These are phyloP conservation scores for Pistacia atlantica DNA, from an alignment of 345 rosid species.

Conservation along the genomic window DNA sequence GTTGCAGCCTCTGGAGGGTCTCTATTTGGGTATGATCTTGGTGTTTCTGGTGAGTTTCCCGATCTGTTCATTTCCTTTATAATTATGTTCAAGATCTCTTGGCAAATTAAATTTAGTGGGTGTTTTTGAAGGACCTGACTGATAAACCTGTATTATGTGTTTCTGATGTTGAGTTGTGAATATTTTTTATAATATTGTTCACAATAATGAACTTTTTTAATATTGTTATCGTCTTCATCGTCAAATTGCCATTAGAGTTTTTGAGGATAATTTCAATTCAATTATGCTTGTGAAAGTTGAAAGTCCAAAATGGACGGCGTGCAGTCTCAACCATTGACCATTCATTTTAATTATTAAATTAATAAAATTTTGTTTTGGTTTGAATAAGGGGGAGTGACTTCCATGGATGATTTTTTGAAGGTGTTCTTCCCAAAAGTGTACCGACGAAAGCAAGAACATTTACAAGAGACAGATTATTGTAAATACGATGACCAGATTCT, in stretches of 20 bases:
- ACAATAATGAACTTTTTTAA: not conserved
- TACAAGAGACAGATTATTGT: constrained; percentile 86
- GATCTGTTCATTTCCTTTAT: not conserved
- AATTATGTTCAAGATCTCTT: too few relatives aligned
- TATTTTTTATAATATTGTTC: not conserved
- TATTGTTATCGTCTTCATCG: not conserved
- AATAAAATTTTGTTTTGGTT: too few relatives aligned
- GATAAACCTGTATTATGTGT: too few relatives aligned
- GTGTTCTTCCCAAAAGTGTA: constrained; percentile 73
- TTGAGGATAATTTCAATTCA: too few relatives aligned
- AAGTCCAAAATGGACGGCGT: too few relatives aligned
- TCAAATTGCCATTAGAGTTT: not conserved
- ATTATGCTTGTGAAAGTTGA: too few relatives aligned
- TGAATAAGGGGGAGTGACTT: constrained; percentile 84
- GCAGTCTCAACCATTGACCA: too few relatives aligned
- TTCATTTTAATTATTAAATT: too few relatives aligned
- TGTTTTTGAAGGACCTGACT: too few relatives aligned
- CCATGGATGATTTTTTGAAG: constrained; percentile 94
- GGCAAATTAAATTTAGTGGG: too few relatives aligned
- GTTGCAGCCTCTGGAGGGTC: constrained; percentile 74
- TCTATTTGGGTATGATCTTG: constrained; percentile 86
- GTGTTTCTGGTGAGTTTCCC: constrained; percentile 64
- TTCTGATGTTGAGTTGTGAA: not conserved
- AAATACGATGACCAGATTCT: constrained; percentile 83
- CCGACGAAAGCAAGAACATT: constrained; percentile 65